phyloP scores from a whole-genome alignment of 305 asterid species.

The Solanum hybrid region DNA sequence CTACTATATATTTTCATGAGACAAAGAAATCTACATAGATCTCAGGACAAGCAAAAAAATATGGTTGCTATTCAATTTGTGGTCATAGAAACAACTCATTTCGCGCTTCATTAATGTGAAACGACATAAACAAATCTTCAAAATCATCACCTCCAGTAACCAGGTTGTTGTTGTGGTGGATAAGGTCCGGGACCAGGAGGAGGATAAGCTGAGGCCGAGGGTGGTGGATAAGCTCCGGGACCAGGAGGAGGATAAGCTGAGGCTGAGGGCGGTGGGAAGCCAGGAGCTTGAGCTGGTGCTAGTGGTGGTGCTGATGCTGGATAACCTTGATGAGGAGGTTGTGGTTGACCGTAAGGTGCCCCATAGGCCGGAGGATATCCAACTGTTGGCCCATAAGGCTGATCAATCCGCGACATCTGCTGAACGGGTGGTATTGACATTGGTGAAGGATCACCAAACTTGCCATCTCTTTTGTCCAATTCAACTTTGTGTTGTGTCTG shows the following conservation, averaged over 20 bases:
- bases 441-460: constrained; percentile 56
- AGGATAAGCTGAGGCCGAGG: constrained; percentile 30
- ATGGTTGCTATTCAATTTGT: not conserved
- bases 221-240: constrained; percentile 26
- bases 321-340: constrained; percentile 40
- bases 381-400: constrained; percentile 67
- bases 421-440: constrained; percentile 80
- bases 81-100: not conserved
- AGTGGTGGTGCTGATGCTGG: constrained; percentile 11
- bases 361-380: constrained; percentile 60
- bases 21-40: not conserved
- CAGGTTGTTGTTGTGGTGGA: not conserved
- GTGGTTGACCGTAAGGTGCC: constrained; percentile 52
- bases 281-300: not conserved
- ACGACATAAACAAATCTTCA: not conserved
- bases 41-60: not conserved
- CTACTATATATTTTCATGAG: not conserved
- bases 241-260: constrained; percentile 24
- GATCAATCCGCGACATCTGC: constrained; percentile 95
- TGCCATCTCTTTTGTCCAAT: constrained; percentile 96
- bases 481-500: constrained; percentile 96
- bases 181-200: constrained; percentile 16
- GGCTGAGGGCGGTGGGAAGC: constrained; percentile 25
- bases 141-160: constrained; percentile 33
- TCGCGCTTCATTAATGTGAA: not conserved